Conservation (phyloP, 768 basidiomycete genomes). For the Chalciporus pseudorubinellus region DNA sequence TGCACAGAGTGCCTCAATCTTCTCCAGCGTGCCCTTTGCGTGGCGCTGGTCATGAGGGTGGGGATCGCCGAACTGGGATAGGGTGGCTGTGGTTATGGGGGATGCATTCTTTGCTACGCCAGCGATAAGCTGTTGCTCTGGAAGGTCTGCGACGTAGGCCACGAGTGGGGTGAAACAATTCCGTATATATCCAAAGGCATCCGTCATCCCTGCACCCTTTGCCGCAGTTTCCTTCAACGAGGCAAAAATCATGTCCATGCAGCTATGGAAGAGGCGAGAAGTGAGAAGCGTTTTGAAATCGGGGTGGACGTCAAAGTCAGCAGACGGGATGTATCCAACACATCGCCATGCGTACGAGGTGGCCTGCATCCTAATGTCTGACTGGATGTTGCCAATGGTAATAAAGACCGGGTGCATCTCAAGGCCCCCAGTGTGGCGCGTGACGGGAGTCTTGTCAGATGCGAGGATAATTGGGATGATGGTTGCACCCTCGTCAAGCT, state of each 20-base stretch:
- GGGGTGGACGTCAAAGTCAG: conserved; percentile 19
- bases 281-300: conserved; percentile 26
- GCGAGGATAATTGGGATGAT: too few species aligned
- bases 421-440: too few species aligned
- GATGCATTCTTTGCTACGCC: conserved; percentile 14
- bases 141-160: conserved; percentile 16
- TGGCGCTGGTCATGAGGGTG: conserved; percentile 2
- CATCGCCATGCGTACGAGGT: conserved; percentile 13
- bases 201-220: conserved; percentile 14
- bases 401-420: too few species aligned
- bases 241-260: conserved; percentile 29
- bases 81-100: conserved; percentile 7
- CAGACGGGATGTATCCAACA: conserved; percentile 29
- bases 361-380: too few species aligned
- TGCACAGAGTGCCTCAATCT: background rate
- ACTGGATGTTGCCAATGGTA: too few species aligned
- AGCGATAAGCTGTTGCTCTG: conserved; percentile 13
- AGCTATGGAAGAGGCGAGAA: conserved; percentile 29
- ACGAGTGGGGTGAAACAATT: conserved; percentile 13
- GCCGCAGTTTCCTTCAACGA: conserved; percentile 23
- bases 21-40: background rate
- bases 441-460: too few species aligned
- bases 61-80: conserved; percentile 10
- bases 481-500: too few species aligned
- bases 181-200: conserved; percentile 12